Evolutionary conservation across 768 basidiomycete genomes (phyloP), one percentile per base, ranked within the genome.

Genomic region (Tylopilus subfusipes): DNA sequence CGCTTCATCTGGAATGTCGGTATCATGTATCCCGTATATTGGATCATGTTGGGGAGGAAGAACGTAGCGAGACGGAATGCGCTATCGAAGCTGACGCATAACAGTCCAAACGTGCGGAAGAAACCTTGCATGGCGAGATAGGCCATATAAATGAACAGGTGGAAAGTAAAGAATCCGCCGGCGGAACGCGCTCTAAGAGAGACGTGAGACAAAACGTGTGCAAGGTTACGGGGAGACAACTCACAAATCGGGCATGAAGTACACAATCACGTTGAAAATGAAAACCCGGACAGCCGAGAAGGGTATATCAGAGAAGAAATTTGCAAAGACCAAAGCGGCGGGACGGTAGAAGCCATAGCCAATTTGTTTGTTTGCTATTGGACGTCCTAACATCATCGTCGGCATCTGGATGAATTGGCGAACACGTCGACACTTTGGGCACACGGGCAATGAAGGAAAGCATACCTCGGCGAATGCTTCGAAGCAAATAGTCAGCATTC

Each of bases 51-150:
- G 4, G 90, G 85, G 54, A 91, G 77, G 74, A 91, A 84, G 74
- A 91, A 81, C 39, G 76, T 80, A 30, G 78, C 81, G 27, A 82
- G 74, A 53, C 75, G 77, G 68, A 78, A 82, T 13, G 75, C 82
- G 42, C 72, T 73, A 56, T 82, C 77, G 63, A 82, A 84, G 70
- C 76, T 79, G 58, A 71, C 66, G 62, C 77, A 83, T 57, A 84
- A 67, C 52, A 78, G 67, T 29, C 86, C 87, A 53, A 88, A 79
- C 0, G 83, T 83, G 38, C 90, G 75, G 82, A 94, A 96, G 76
- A 93, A 90, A 0, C 84, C 88, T 70, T 90, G 87, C 83, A 93
- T 86, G 22, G 82, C 68, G 48, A 92, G 73, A 68, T 81, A 90
- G 2, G 82, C 79, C 24, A 81, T 19, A 56, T 86, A 87, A 47